Evolutionary conservation across 306 rosid genomes (phyloP).

Genomic region (Biancaea sappan): DNA sequence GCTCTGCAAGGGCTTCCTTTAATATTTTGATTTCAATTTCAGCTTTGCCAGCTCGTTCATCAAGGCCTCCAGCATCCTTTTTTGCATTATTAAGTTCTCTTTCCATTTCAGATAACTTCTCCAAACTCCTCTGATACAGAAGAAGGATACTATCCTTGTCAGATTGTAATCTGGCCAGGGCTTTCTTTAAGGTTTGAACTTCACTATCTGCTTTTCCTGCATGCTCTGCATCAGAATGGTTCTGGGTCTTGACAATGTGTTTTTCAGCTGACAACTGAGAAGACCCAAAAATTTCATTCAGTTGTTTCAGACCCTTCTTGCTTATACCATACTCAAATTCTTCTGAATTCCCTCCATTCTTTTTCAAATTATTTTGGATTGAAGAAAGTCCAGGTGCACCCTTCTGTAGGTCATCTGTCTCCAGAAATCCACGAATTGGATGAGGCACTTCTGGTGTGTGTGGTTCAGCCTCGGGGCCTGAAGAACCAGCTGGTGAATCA

Average conservation of each 20-base stretch:
- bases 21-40: constrained; percentile 79
- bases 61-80: constrained; percentile 65
- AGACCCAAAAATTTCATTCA: constrained; percentile 54
- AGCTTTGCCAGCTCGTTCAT: constrained; percentile 83
- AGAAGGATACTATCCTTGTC: constrained; percentile 79
- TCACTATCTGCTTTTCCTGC: constrained; percentile 63
- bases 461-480: constrained; percentile 56
- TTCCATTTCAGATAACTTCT: constrained; percentile 69
- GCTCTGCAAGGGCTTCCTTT: constrained; percentile 70
- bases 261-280: constrained; percentile 51
- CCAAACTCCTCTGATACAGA: constrained; percentile 71
- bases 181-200: constrained; percentile 63
- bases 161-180: constrained; percentile 61
- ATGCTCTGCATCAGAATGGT: constrained; percentile 50
- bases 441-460: constrained; percentile 64
- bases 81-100: constrained; percentile 60
- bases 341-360: constrained; percentile 45
- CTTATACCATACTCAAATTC: constrained; percentile 44
- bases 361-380: constrained; percentile 40
- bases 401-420: constrained; percentile 56
- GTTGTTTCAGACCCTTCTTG: constrained; percentile 79
- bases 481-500: constrained; percentile 64
- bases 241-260: constrained; percentile 47
- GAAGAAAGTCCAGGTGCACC: constrained; percentile 57
- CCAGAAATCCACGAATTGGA: constrained; percentile 52